These are phyloP conservation scores for Zizania latifolia DNA, from an alignment of 176 grass and related monocot species.

Conservation along the genomic window DNA sequence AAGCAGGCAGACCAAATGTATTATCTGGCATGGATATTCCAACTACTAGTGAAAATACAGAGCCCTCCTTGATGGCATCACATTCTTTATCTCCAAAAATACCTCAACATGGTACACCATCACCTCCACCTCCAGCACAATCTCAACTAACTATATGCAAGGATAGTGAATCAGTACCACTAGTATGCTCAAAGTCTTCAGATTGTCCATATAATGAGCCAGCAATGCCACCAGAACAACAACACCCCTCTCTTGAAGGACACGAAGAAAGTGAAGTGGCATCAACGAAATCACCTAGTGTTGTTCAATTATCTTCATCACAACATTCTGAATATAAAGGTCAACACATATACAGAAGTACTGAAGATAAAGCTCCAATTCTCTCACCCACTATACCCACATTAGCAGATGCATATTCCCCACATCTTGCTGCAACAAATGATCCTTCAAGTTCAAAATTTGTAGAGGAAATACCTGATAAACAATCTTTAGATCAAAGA, in stretches of 20 bases:
- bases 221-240: background rate
- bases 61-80: background rate
- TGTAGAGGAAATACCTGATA: background rate
- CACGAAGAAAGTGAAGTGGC: background rate
- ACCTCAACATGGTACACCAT: conserved; percentile 12
- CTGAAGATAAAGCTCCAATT: background rate
- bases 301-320: conserved; percentile 9
- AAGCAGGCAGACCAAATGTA: conserved; percentile 20
- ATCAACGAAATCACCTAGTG: background rate
- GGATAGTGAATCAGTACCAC: conserved; percentile 10
- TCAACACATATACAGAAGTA: background rate
- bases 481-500: conserved; percentile 1
- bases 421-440: background rate
- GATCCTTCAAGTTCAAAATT: conserved; percentile 19
- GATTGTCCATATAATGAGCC: conserved; percentile 5
- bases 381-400: background rate
- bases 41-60: conserved; percentile 19
- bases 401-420: background rate
- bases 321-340: background rate
- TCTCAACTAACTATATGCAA: background rate
- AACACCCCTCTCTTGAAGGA: background rate
- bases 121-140: background rate
- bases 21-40: background rate
- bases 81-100: conserved; percentile 23
- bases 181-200: background rate